Percentiles rank a stretch among this genome's conserved stretches.
Evolutionary conservation across 495 filamentous ascomycete species (phyloP).

Genomic region (Jackrogersella minutella): DNA sequence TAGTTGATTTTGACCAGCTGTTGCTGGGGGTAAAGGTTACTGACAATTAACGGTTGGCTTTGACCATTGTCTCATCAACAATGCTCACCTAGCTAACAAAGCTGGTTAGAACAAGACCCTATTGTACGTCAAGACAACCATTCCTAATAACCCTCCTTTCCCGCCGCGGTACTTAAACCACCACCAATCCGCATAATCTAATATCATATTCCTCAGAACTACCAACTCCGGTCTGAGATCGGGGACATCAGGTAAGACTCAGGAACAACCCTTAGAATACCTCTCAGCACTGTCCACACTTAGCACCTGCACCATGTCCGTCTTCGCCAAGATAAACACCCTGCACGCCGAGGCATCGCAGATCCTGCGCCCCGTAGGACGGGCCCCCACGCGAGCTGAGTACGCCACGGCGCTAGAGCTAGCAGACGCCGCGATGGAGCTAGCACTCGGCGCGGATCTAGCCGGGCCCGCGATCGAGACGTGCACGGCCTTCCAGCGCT

Average conservation of each 20-base stretch:
- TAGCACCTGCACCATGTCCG: slow-evolving; percentile 16
- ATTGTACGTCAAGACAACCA: not conserved
- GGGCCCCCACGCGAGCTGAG: slow-evolving; percentile 9
- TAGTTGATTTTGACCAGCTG: too few species aligned
- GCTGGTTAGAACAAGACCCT: too few species aligned
- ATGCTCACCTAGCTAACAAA: too few species aligned
- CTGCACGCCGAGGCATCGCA: not conserved
- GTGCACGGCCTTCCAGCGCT: slow-evolving; percentile 1
- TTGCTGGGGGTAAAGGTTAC: too few species aligned
- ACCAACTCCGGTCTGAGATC: not conserved
- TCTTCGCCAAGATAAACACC: not conserved
- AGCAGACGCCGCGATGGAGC: slow-evolving; percentile 15
- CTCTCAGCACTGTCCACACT: not conserved
- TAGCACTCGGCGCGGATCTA: not conserved
- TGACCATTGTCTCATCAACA: too few species aligned
- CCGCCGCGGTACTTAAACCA: not conserved
- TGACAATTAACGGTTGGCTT: too few species aligned
- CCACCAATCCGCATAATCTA: not conserved
- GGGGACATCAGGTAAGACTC: slow-evolving; percentile 1
- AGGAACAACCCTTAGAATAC: not conserved
- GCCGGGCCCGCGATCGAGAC: not conserved
- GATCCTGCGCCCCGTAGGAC: not conserved
- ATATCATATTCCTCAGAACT: not conserved
- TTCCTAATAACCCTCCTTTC: not conserved
- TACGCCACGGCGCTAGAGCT: slow-evolving; percentile 9